Evolutionary conservation across 257 asterid genomes (phyloP).

Genomic region (Solanum rostratum): DNA sequence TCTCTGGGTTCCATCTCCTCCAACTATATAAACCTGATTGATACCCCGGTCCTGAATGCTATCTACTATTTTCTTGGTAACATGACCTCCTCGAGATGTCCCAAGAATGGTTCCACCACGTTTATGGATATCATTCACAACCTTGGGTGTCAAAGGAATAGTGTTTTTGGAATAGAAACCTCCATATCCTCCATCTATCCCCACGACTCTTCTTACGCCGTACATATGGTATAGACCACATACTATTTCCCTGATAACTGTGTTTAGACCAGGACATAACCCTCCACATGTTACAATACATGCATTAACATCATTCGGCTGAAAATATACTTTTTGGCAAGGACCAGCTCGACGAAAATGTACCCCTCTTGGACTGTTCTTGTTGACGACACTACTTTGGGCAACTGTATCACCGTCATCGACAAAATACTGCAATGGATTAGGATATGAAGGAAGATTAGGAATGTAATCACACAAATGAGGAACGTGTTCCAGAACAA

Average conservation of each 20-base stretch:
- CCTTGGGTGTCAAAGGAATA: not conserved
- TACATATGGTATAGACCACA: no score
- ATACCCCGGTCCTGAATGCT: not conserved
- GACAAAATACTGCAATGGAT: not conserved
- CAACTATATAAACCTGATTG: not conserved
- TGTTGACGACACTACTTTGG: not conserved
- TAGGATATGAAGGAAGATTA: not conserved
- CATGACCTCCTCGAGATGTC: not conserved
- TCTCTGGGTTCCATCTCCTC: not conserved
- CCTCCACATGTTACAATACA: no score
- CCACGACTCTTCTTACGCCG: no score
- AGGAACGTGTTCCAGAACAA: not conserved
- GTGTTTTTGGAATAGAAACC: not conserved
- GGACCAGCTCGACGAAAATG: no score
- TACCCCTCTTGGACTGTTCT: not conserved
- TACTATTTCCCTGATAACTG: no score
- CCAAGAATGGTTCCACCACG: not conserved
- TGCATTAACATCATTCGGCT: no score
- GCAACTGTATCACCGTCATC: not conserved
- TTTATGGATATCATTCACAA: not conserved
- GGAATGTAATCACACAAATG: no score
- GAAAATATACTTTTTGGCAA: no score
- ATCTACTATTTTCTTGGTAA: not conserved
- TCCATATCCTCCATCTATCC: not conserved
- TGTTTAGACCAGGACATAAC: no score